phyloP scores from a whole-genome alignment of 2,329 filamentous ascomycete species.

The Aspergillus sp. region DNA sequence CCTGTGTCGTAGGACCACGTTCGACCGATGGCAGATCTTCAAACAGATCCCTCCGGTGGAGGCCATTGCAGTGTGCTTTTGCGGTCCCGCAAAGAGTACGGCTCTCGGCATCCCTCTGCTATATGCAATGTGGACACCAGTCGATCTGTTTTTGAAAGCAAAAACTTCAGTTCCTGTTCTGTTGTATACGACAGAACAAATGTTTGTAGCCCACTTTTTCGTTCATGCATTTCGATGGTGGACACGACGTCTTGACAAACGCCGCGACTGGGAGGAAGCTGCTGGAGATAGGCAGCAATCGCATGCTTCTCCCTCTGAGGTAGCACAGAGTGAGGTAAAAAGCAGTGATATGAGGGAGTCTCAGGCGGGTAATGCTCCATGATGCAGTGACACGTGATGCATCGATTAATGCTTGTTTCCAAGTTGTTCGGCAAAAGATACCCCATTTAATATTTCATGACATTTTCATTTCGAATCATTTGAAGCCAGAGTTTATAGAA shows the following conservation, averaged over 20 bases:
- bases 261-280: constrained; percentile 21
- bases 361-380: constrained; percentile 6
- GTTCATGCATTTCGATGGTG: constrained; percentile 42
- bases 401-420: not conserved
- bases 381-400: constrained; percentile 5
- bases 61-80: constrained; percentile 73
- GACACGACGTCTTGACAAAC: constrained; percentile 28
- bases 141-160: constrained; percentile 41
- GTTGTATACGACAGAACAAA: constrained; percentile 46
- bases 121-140: constrained; percentile 63
- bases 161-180: constrained; percentile 45
- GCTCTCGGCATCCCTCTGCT: constrained; percentile 71
- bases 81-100: constrained; percentile 73
- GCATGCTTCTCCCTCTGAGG: constrained; percentile 2
- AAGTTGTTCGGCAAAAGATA: constrained; percentile 1
- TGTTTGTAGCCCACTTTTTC: constrained; percentile 46
- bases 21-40: constrained; percentile 29
- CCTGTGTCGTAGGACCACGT: constrained; percentile 15
- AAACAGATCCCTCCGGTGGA: constrained; percentile 59
- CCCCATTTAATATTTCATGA: not conserved
- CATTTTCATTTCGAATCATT: constrained; percentile 7
- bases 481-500: constrained; percentile 12
- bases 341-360: constrained; percentile 8
- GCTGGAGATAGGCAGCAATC: constrained; percentile 10
- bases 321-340: not conserved